phyloP scores from a whole-genome alignment of 805 yeast species.

The Cyberlindnera saturnus region DNA sequence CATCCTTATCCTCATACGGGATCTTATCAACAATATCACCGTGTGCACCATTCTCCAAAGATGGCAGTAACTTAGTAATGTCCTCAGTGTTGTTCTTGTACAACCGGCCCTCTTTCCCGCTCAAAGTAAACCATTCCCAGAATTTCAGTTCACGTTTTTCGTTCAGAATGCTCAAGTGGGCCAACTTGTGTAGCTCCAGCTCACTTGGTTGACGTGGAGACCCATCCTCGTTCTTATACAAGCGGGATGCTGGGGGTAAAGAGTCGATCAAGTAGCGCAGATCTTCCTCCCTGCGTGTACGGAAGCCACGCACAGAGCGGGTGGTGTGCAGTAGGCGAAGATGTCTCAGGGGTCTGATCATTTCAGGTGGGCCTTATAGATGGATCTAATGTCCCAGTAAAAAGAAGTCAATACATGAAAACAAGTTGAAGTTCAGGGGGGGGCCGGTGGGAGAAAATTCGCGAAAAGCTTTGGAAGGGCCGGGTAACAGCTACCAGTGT shows the following conservation, averaged over 20 bases:
- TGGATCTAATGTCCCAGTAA: no score
- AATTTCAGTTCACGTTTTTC: constrained; percentile 49
- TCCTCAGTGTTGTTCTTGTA: constrained; percentile 57
- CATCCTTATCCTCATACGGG: constrained; percentile 76
- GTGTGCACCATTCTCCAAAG: constrained; percentile 38
- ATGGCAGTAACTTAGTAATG: constrained; percentile 46
- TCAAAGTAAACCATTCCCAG: constrained; percentile 40
- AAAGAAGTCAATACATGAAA: no score
- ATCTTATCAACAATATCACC: constrained; percentile 75
- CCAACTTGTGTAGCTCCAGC: constrained; percentile 63
- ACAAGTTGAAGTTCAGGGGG: no score
- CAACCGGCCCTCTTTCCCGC: constrained; percentile 46
- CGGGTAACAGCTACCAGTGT: no score
- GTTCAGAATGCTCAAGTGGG: constrained; percentile 60
- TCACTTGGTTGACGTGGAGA: constrained; percentile 65
- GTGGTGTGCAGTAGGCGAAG: constrained; percentile 9
- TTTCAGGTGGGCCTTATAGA: no score
- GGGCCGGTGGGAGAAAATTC: no score
- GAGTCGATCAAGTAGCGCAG: constrained; percentile 56
- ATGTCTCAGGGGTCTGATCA: background rate
- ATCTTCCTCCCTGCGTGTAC: constrained; percentile 49
- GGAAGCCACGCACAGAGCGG: constrained; percentile 21
- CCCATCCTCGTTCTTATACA: constrained; percentile 74
- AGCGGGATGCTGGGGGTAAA: constrained; percentile 57
- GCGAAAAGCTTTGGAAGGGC: no score